Percentiles rank a stretch among this genome's conserved stretches.
phyloP scores from a whole-genome alignment of 768 basidiomycete species.

The Russula compacta region DNA sequence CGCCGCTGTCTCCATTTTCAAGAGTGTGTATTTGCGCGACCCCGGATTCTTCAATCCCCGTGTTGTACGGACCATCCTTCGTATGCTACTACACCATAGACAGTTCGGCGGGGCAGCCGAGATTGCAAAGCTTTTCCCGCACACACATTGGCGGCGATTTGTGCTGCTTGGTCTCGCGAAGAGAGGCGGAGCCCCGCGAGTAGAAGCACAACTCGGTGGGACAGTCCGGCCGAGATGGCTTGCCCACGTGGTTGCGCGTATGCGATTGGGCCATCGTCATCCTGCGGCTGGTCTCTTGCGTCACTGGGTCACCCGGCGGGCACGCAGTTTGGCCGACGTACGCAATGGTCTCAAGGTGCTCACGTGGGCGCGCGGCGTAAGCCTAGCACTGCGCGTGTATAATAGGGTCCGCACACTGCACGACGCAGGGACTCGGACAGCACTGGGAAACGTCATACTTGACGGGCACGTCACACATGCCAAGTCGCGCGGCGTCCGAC shows the following conservation, averaged over 20 bases:
- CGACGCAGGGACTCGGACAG: constrained; percentile 26
- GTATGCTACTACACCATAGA: constrained; percentile 33
- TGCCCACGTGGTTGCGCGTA: background rate
- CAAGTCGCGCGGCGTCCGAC: constrained; percentile 33
- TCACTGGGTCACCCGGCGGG: constrained; percentile 1
- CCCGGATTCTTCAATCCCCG: constrained; percentile 34
- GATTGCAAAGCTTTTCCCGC: constrained; percentile 20
- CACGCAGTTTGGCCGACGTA: constrained; percentile 1
- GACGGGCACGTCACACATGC: constrained; percentile 32
- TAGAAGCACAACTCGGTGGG: background rate
- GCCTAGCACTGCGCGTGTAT: constrained; percentile 1
- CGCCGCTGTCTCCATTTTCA: constrained; percentile 33
- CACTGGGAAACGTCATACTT: constrained; percentile 50
- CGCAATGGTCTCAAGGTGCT: constrained; percentile 8
- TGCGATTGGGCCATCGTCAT: constrained; percentile 26
- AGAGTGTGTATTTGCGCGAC: constrained; percentile 29
- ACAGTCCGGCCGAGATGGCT: constrained; percentile 3
- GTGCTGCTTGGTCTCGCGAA: constrained; percentile 20
- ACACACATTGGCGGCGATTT: constrained; percentile 28
- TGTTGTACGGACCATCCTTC: constrained; percentile 31
- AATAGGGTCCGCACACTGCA: constrained; percentile 23
- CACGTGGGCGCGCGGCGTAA: constrained; percentile 3
- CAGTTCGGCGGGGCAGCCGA: constrained; percentile 30
- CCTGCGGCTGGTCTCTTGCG: constrained; percentile 19
- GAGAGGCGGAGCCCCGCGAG: background rate